These are phyloP conservation scores for Sphaerulina musiva DNA, from an alignment of 2,329 filamentous ascomycete species.

Conservation along the genomic window DNA sequence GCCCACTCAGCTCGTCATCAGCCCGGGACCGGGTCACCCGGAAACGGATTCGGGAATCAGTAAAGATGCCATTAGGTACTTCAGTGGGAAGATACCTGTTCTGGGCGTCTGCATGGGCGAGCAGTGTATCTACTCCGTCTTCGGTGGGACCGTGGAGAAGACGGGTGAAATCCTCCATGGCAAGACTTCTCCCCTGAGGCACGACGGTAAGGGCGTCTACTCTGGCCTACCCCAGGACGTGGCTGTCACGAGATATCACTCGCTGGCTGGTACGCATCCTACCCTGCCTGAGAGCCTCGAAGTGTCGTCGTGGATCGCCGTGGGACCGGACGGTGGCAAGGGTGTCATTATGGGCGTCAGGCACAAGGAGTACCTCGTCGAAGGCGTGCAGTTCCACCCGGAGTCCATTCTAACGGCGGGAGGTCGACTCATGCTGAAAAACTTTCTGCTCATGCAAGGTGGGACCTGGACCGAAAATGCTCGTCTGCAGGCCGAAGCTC, in stretches of 20 bases:
- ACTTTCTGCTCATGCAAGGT: conserved; percentile 80
- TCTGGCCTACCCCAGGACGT: conserved; percentile 70
- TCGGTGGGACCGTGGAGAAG: conserved; percentile 82
- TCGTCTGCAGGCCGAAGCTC: conserved; percentile 39
- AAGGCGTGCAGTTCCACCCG: conserved; percentile 95
- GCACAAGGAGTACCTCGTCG: conserved; percentile 84
- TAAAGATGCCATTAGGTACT: conserved; percentile 82
- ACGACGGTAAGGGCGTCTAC: conserved; percentile 91
- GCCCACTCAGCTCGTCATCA: conserved; percentile 90
- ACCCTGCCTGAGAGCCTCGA: conserved; percentile 82
- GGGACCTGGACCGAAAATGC: conserved; percentile 87
- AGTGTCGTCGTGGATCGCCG: conserved; percentile 80
- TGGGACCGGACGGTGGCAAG: conserved; percentile 65
- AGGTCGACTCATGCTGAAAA: conserved; percentile 82
- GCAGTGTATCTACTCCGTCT: conserved; percentile 95
- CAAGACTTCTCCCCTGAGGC: conserved; percentile 84
- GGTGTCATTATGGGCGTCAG: conserved; percentile 95
- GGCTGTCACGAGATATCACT: conserved; percentile 92
- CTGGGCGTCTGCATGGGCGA: conserved; percentile 99
- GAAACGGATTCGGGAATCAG: conserved; percentile 87
- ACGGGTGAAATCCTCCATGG: conserved; percentile 96
- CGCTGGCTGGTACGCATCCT: conserved; percentile 81
- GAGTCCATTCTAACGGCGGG: conserved; percentile 93
- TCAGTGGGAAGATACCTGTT: conserved; percentile 88
- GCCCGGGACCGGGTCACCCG: conserved; percentile 90